Conservation (phyloP, 306 rosid genomes). For the Begonia fuchsioides region DNA sequence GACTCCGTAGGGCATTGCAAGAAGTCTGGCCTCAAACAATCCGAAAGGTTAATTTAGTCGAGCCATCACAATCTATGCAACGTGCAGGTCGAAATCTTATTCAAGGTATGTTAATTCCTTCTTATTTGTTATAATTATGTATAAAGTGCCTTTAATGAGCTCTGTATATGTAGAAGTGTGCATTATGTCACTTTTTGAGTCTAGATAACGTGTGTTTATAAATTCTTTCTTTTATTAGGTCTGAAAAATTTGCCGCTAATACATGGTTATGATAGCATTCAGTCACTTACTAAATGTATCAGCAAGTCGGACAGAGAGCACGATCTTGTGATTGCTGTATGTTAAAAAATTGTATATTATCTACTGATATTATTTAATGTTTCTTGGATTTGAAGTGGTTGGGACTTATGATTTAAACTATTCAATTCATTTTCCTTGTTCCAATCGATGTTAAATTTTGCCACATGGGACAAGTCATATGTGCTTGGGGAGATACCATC, state of each 20-base stretch:
- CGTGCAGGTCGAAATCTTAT: slow-evolving; percentile 71
- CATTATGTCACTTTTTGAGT: background rate
- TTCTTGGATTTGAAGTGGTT: background rate
- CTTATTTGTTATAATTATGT: background rate
- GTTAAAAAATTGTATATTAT: slow-evolving; percentile 13
- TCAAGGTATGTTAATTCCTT: slow-evolving; percentile 32
- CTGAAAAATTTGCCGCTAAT: slow-evolving; percentile 77
- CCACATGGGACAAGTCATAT: slow-evolving; percentile 58
- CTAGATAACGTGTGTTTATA: background rate
- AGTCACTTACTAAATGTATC: slow-evolving; percentile 40
- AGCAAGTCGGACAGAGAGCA: slow-evolving; percentile 71
- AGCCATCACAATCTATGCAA: slow-evolving; percentile 94
- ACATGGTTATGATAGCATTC: slow-evolving; percentile 84
- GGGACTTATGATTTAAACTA: no score
- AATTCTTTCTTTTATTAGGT: slow-evolving; percentile 26
- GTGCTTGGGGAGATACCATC: slow-evolving; percentile 96
- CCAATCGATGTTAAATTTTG: slow-evolving; percentile 17
- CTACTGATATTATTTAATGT: background rate
- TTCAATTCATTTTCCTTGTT: background rate
- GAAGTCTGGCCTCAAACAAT: slow-evolving; percentile 85
- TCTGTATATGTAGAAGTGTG: no score
- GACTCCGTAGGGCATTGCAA: slow-evolving; percentile 58
- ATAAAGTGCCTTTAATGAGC: no score
- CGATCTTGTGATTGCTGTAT: slow-evolving; percentile 91
- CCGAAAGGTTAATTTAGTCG: slow-evolving; percentile 63